These are phyloP conservation scores for Cytospora piceicola DNA, from an alignment of 2,329 filamentous ascomycete genomes.

Conservation along the genomic window DNA sequence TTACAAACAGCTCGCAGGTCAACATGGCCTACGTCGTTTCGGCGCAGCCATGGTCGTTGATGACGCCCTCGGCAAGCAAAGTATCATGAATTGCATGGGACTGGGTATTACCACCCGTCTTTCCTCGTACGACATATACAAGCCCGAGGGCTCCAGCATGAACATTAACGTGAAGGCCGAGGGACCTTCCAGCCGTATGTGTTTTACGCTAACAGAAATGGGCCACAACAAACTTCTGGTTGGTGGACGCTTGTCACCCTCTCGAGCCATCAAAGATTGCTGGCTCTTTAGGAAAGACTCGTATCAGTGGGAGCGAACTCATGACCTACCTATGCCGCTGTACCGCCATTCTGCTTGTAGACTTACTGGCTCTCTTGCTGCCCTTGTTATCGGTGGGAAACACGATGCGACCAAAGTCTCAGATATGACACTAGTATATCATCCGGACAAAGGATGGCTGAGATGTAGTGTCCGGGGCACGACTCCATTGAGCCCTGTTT, in stretches of 20 bases:
- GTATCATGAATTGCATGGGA: constrained; percentile 50
- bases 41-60: constrained; percentile 55
- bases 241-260: constrained; percentile 80
- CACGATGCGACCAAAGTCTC: constrained; percentile 52
- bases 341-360: constrained; percentile 73
- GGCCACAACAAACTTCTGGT: constrained; percentile 65
- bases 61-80: constrained; percentile 46
- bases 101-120: constrained; percentile 50
- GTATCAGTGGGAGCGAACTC: constrained; percentile 63
- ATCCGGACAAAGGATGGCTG: constrained; percentile 52
- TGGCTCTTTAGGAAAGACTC: constrained; percentile 68
- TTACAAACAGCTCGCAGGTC: constrained; percentile 44
- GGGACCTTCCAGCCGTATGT: constrained; percentile 62
- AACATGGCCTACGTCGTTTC: constrained; percentile 60
- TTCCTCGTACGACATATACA: constrained; percentile 57
- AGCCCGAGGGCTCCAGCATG: constrained; percentile 31
- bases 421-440: constrained; percentile 58
- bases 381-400: constrained; percentile 67
- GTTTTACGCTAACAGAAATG: constrained; percentile 74
- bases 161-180: constrained; percentile 28
- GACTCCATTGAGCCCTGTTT: constrained; percentile 43
- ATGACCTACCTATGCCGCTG: constrained; percentile 69
- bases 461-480: constrained; percentile 45
- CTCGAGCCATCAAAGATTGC: constrained; percentile 69
- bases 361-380: constrained; percentile 52